These are phyloP conservation scores for Alternaria arborescens DNA, from an alignment of 2,329 filamentous ascomycete species.

Conservation along the genomic window DNA sequence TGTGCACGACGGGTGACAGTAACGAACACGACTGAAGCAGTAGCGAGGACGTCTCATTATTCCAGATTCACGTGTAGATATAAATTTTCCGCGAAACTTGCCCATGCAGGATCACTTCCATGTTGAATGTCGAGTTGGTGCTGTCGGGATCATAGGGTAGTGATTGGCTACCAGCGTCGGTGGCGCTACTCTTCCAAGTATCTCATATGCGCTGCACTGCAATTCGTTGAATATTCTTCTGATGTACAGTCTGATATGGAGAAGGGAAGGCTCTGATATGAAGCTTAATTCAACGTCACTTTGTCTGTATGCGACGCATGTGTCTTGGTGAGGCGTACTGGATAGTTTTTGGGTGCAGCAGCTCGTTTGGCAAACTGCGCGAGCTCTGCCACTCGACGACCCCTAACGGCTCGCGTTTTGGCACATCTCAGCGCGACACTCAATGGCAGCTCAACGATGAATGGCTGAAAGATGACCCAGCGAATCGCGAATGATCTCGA, in stretches of 20 bases:
- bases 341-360: conserved; percentile 17
- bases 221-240: conserved; percentile 24
- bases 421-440: conserved; percentile 37
- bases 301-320: conserved; percentile 3
- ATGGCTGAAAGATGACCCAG: conserved; percentile 39
- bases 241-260: conserved; percentile 15
- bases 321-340: conserved; percentile 4
- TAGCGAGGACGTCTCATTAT: not conserved
- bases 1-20: not conserved
- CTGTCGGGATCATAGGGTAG: not conserved
- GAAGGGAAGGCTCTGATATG: conserved; percentile 17
- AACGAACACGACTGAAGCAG: not conserved
- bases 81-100: not conserved
- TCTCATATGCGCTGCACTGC: conserved; percentile 25
- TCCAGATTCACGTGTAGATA: not conserved
- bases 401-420: conserved; percentile 43
- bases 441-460: conserved; percentile 40
- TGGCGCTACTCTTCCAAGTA: conserved; percentile 28
- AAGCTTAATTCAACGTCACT: conserved; percentile 28
- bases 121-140: not conserved
- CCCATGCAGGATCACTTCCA: not conserved
- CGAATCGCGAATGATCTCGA: conserved; percentile 29
- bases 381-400: conserved; percentile 30
- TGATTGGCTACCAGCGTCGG: conserved; percentile 29
- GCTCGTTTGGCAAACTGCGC: conserved; percentile 29